Conservation (phyloP, 2,329 filamentous ascomycete species). For the Sodiomyces alkalinus region DNA sequence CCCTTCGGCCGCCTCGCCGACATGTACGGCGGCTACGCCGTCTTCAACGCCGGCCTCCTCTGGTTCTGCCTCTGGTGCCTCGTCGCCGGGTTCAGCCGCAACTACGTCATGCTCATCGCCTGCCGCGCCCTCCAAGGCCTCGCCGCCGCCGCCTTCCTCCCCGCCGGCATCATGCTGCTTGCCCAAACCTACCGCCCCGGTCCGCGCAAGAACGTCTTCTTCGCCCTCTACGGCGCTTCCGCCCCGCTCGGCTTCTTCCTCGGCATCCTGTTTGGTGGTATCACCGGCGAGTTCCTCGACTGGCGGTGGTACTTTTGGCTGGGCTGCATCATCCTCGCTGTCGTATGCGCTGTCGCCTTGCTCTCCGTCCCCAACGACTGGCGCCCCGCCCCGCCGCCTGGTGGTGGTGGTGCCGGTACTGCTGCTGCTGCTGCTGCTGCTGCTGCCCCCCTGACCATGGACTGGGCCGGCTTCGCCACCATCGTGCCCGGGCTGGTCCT, state of each 20-base stretch:
- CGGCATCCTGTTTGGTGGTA: slow-evolving; percentile 52
- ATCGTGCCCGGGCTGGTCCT: slow-evolving; percentile 44
- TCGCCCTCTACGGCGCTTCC: slow-evolving; percentile 41
- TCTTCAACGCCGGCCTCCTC: slow-evolving; percentile 42
- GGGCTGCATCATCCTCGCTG: slow-evolving; percentile 27
- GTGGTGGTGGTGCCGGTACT: no score
- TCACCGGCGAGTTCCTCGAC: slow-evolving; percentile 40
- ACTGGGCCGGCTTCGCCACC: slow-evolving; percentile 40
- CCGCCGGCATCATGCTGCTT: slow-evolving; percentile 54
- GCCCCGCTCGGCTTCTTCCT: slow-evolving; percentile 43
- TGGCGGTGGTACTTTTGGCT: slow-evolving; percentile 63
- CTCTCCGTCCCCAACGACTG: slow-evolving; percentile 22
- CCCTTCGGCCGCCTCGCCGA: slow-evolving; percentile 47
- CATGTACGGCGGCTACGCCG: slow-evolving; percentile 43
- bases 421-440: no score
- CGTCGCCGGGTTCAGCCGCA: slow-evolving; percentile 52
- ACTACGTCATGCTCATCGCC: slow-evolving; percentile 54
- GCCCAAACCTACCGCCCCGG: slow-evolving; percentile 55
- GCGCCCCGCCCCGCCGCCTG: slow-evolving; percentile 8
- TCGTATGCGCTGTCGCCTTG: slow-evolving; percentile 29
- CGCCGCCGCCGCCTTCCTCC: slow-evolving; percentile 57
- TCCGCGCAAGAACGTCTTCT: slow-evolving; percentile 55
- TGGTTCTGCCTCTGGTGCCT: slow-evolving; percentile 59
- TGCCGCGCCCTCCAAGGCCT: slow-evolving; percentile 62
- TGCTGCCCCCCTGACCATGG: slow-evolving; percentile 32